Base-by-base conservation (phyloP, 805 yeast species). In the Wickerhamiella sergipiensis region DNA sequence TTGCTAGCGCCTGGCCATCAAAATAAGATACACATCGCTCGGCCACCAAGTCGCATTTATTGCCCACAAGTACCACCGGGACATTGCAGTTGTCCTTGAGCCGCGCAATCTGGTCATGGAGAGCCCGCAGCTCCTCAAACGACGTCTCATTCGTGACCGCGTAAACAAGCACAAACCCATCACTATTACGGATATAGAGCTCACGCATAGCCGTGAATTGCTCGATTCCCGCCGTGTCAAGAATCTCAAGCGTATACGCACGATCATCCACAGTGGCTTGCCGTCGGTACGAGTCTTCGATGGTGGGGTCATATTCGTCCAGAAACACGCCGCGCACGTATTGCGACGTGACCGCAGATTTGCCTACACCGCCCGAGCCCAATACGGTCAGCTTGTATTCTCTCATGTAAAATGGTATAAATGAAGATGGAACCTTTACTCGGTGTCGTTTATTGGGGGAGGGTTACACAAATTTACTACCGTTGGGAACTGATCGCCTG, bases 311-410 rank as follows among this genome's bases (percentile, higher is more conserved):
- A 68, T 90, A 90, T 38, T 87, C 77, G 61, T 90, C 97, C 50
- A 86, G 79, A 65, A 86, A 89, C 2, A 84, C 83, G 10, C 92
- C 92, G 64, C 86, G 95, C 3, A 87, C 95, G 62, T 84, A 89
- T 63, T 87, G 95, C 6, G 87, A 95, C 1, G 96, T 88, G 42
- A 90, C 71, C 40, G 95, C 88, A 22, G 97, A 86, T 62, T 90
- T 90, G 60, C 98, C 98, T 8, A 87, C 96, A 68, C 97, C 96
- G 60, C 97, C 97, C 13, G 96, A 95, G 54, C 98, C 98, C 52
- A 90, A 71, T 18, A 90, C 92, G 17, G 86, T 97, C 45, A 92
- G 71, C 64, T 86, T 87, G 66, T 88, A 88, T 64, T 89, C 97
- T 77, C 53, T 53, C 61, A 59, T 59, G 21, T 26, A 7, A 29